These are phyloP conservation scores for Medicago truncatula DNA, from an alignment of 306 rosid genomes.

Conservation along the genomic window MtrunA17r5.0-ANR NC_053043.1:6006501-6007000, in stretches of 20 bases:
- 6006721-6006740: slow-evolving; percentile 54
- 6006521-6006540: slow-evolving; percentile 90
- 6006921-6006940: slow-evolving; percentile 46
- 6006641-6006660: slow-evolving; percentile 92
- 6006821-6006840: slow-evolving; percentile 74
- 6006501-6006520: slow-evolving; percentile 86
- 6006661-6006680: slow-evolving; percentile 88
- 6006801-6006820: slow-evolving; percentile 77
- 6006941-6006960: slow-evolving; percentile 49
- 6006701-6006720: slow-evolving; percentile 58
- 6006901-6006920: slow-evolving; percentile 53
- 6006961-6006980: slow-evolving; percentile 48
- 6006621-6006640: slow-evolving; percentile 84
- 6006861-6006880: slow-evolving; percentile 76
- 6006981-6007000: slow-evolving; percentile 43
- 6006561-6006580: slow-evolving; percentile 86
- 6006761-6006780: slow-evolving; percentile 59
- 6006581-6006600: slow-evolving; percentile 92
- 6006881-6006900: slow-evolving; percentile 73
- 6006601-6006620: slow-evolving; percentile 81
- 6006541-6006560: slow-evolving; percentile 85
- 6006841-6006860: slow-evolving; percentile 68
- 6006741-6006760: slow-evolving; percentile 47
- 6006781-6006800: slow-evolving; percentile 72
- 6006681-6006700: slow-evolving; percentile 76